A percentile compares a stretch with the other conserved stretches of the same genome.
phyloP scores from a whole-genome alignment of 768 basidiomycete species.

The Hydnum rufescens region DNA sequence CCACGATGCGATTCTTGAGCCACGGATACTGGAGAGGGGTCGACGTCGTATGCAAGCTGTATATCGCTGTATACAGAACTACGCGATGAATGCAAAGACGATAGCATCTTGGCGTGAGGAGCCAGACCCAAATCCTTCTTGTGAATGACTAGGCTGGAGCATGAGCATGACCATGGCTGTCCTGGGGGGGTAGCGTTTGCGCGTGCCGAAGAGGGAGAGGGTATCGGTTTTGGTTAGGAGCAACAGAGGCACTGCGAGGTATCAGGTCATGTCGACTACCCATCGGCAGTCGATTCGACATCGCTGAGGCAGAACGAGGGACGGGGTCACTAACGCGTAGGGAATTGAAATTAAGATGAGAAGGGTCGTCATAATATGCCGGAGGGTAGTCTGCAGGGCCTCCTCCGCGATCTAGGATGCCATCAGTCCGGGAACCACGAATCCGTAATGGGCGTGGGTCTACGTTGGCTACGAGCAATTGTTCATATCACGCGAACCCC shows the following conservation, averaged over 20 bases:
- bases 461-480: no score
- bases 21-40: neutral
- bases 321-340: constrained; percentile 31
- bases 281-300: neutral
- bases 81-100: no score
- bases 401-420: no score
- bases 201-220: constrained; percentile 24
- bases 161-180: neutral
- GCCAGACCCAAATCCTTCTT: no score
- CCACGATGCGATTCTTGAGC: no score
- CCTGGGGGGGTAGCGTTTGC: constrained; percentile 21
- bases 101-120: no score
- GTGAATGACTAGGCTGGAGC: no score
- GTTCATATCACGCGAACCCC: no score
- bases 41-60: neutral
- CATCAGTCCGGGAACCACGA: no score
- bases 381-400: no score
- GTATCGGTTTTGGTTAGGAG: constrained; percentile 1
- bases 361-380: neutral
- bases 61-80: no score
- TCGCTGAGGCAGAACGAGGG: constrained; percentile 11
- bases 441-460: no score
- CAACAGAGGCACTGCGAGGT: neutral
- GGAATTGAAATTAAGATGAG: constrained; percentile 24
- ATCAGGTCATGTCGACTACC: neutral